Percentiles rank a stretch among this genome's conserved stretches.
These are phyloP conservation scores for Lactifluus hygrophoroides DNA, from an alignment of 768 basidiomycete species.

Conservation along the genomic window DNA sequence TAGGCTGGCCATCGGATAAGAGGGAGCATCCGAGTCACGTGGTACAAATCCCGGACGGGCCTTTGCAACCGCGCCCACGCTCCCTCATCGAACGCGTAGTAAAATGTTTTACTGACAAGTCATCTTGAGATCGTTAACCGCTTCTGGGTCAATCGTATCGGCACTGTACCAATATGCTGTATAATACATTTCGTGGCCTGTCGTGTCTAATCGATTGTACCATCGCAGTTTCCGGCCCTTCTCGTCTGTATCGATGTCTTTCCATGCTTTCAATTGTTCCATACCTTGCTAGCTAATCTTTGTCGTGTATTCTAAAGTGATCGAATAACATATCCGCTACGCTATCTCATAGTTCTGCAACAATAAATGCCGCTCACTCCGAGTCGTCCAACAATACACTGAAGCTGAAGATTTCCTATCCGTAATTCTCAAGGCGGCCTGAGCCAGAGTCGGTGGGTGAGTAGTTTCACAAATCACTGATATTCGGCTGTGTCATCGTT, in stretches of 20 bases:
- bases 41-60: not conserved
- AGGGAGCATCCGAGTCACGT: not conserved
- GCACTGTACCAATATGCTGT: not conserved
- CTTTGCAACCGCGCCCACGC: not conserved
- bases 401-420: not conserved
- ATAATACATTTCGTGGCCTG: too few species aligned
- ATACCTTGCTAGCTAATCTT: too few species aligned
- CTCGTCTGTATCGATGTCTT: too few species aligned
- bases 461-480: slow-evolving; percentile 21
- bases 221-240: too few species aligned
- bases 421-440: not conserved
- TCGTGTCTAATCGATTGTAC: too few species aligned
- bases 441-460: not conserved
- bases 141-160: too few species aligned
- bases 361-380: not conserved
- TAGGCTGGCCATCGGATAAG: not conserved
- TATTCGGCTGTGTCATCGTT: slow-evolving; percentile 48
- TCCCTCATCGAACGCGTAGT: not conserved
- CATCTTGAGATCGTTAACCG: not conserved
- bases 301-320: too few species aligned
- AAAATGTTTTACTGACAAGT: not conserved
- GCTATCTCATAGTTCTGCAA: not conserved
- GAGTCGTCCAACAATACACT: not conserved
- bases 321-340: too few species aligned
- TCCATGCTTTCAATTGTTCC: too few species aligned